Base-by-base conservation (phyloP, 75 land plant genomes). In the Picea glauca region DNA sequence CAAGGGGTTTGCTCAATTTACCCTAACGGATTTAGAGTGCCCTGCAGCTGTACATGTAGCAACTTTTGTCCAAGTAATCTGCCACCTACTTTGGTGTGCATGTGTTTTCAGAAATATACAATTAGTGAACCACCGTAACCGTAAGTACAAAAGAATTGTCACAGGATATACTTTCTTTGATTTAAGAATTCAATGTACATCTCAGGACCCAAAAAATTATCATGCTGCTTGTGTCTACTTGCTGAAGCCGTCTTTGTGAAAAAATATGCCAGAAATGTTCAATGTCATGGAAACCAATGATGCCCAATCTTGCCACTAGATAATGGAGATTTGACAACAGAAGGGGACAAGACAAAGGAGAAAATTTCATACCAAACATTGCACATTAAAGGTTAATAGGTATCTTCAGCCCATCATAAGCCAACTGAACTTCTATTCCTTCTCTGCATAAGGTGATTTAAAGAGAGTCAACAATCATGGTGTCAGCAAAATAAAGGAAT, bases 381-480 rank as follows among this genome's bases (percentile, higher is more conserved):
- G 17, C 78, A 74, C 13, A 33, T 84, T 79, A 96, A 32, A 96
- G 79, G 40, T 91, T 90, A 74, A 97, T 66, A 35, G 91, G 86
- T 0, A 97, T 65, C 77, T 93, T 87, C 77, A 91, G 79, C 5
- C 98, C 99, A 84, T 97, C 99, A 78, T 85, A 84, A 68, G 99
- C 98, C 79, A 97, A 88, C 50, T 93, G 98, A 61, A 97, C 98
- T n/a, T 89, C 91, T 60, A 97, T 94, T 77, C 99, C 99, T 88
- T 97, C 99, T 76, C 99, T 96, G 88, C 74, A 84, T 31, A 40
- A 40, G 43, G 43, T 40, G 2, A 40, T 40, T 54, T 68, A 26
- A 66, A 38, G 67, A 40, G 13, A 40, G 80, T 73, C 15, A 43
- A 59, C 76, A 43, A 26, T 40, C 31, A 81, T 7, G 12, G 66